Evolutionary conservation across 192 early-diverging fungal species (phyloP).

Genomic region (Linnemannia schmuckeri): DNA sequence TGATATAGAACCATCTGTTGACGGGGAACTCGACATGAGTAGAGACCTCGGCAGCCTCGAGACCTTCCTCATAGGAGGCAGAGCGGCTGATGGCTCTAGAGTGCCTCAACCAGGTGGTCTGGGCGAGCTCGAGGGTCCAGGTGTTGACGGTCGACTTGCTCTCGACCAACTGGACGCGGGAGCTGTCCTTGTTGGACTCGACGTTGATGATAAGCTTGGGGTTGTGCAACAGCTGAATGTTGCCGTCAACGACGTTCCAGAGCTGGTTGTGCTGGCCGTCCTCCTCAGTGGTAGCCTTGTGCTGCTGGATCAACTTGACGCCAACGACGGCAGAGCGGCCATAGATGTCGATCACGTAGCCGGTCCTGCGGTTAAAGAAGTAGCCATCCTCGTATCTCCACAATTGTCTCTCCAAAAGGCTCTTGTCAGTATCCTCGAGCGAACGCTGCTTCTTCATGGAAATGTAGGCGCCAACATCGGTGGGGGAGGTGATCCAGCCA

Average conservation of each 20-base stretch:
- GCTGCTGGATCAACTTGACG: conserved; percentile 53
- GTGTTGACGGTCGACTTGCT: conserved; percentile 29
- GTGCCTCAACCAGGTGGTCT: conserved; percentile 19
- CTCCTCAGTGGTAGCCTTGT: conserved; percentile 43
- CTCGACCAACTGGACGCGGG: conserved; percentile 52
- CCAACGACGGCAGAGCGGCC: conserved; percentile 49
- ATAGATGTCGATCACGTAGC: conserved; percentile 50
- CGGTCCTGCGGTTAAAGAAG: conserved; percentile 50
- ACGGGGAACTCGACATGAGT: conserved; percentile 25
- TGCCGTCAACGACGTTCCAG: conserved; percentile 43
- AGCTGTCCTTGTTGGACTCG: conserved; percentile 41
- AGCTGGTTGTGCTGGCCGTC: conserved; percentile 47
- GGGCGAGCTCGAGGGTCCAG: conserved; percentile 47
- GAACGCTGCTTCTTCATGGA: conserved; percentile 56
- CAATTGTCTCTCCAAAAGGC: conserved; percentile 37
- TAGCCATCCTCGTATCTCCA: conserved; percentile 56
- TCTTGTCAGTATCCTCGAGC: conserved; percentile 38
- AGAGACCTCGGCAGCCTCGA: conserved; percentile 33
- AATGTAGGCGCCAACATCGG: conserved; percentile 53
- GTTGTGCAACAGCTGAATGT: conserved; percentile 43
- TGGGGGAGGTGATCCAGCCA: conserved; percentile 52
- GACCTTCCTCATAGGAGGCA: conserved; percentile 13
- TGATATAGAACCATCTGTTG: conserved; percentile 50
- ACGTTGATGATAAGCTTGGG: conserved; percentile 38
- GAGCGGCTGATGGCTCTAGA: conserved; percentile 11